Conservation (phyloP, 2,329 filamentous ascomycete species). For the Hyphodiscus sp. region DNA sequence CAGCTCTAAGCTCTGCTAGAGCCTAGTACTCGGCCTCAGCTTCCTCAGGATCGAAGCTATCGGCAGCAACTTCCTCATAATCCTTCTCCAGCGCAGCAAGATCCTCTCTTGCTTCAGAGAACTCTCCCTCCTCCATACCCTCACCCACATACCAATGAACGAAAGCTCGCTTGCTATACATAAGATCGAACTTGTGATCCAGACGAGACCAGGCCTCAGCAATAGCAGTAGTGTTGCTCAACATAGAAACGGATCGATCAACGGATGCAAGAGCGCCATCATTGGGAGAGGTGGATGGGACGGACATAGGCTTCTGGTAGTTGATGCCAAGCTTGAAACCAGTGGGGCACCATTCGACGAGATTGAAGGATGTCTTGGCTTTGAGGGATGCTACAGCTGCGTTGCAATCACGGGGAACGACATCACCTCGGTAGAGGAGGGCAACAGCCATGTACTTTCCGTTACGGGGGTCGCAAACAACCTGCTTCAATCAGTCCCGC, state of each 20-base stretch:
- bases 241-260: conserved; percentile 52
- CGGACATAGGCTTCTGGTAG: conserved; percentile 50
- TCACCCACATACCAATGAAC: conserved; percentile 68
- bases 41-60: conserved; percentile 43
- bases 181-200: conserved; percentile 63
- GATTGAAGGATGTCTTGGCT: conserved; percentile 56
- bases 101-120: conserved; percentile 60
- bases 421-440: conserved; percentile 60
- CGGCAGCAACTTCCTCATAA: conserved; percentile 57
- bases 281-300: conserved; percentile 35
- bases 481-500: neutral
- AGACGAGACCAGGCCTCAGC: conserved; percentile 58
- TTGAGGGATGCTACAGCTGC: conserved; percentile 55
- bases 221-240: conserved; percentile 62
- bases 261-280: conserved; percentile 46
- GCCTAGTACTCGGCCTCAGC: conserved; percentile 36
- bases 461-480: conserved; percentile 56
- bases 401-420: conserved; percentile 55
- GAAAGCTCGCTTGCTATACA: conserved; percentile 64
- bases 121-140: conserved; percentile 66
- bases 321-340: conserved; percentile 66
- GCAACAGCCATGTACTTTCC: conserved; percentile 66
- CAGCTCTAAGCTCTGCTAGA: neutral
- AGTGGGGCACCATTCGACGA: conserved; percentile 64
- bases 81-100: conserved; percentile 59